Conservation (phyloP, 148 eudicot species). For the Selenicereus undatus region DNA sequence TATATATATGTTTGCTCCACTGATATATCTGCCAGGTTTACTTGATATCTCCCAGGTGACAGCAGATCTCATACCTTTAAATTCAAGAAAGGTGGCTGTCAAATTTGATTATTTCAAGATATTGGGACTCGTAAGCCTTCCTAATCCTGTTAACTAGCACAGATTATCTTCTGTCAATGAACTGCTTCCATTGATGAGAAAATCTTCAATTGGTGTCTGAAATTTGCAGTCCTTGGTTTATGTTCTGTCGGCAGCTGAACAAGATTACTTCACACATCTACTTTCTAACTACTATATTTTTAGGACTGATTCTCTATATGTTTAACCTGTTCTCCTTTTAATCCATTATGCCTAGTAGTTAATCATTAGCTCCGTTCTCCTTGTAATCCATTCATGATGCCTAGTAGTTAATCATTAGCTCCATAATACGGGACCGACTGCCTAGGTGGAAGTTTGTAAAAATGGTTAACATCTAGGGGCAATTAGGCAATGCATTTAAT, state of each 20-base stretch:
- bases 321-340: background rate
- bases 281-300: background rate
- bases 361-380: background rate
- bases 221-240: background rate
- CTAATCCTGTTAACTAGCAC: background rate
- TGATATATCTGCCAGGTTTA: constrained; percentile 5
- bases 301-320: background rate
- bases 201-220: background rate
- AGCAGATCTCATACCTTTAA: constrained; percentile 81
- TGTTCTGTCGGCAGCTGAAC: background rate
- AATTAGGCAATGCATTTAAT: background rate
- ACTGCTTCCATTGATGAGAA: background rate
- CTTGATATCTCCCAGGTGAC: constrained; percentile 52
- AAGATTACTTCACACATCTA: background rate
- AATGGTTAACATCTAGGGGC: background rate
- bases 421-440: background rate
- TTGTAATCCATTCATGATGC: background rate
- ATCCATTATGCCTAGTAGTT: background rate
- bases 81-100: constrained; percentile 84
- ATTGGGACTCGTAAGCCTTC: constrained; percentile 64
- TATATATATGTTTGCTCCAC: background rate
- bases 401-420: background rate
- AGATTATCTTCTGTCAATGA: background rate
- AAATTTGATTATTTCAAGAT: constrained; percentile 87
- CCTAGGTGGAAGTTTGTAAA: background rate